A percentile compares a stretch with the other conserved stretches of the same genome.
These are phyloP conservation scores for Xylariaceae sp. DNA, from an alignment of 2,329 filamentous ascomycete species.

Conservation along the genomic window DNA sequence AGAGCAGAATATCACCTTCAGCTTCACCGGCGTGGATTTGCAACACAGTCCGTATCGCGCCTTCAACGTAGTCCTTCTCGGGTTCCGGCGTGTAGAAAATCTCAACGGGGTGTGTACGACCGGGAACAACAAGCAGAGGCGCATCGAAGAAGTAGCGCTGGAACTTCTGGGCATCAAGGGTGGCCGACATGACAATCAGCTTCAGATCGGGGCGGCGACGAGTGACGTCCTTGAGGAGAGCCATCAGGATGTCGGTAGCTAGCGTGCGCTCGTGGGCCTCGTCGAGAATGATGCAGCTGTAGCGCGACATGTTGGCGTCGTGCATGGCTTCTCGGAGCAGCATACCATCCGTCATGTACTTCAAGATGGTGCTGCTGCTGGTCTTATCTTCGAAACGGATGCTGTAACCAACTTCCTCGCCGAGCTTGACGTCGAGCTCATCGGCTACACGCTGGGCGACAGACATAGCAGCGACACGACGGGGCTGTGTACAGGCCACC, in stretches of 20 bases:
- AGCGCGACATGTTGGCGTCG: conserved; percentile 83
- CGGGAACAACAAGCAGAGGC: conserved; percentile 86
- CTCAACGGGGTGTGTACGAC: conserved; percentile 92
- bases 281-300: conserved; percentile 97
- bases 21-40: conserved; percentile 93
- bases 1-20: conserved; percentile 89
- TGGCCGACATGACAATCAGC: conserved; percentile 98
- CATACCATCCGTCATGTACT: conserved; percentile 99
- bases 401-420: conserved; percentile 95
- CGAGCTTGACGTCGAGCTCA: conserved; percentile 89
- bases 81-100: conserved; percentile 98
- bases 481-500: conserved; percentile 94
- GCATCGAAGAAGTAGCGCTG: conserved; percentile 96
- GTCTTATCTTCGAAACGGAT: conserved; percentile 98
- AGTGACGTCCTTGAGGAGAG: conserved; percentile 85
- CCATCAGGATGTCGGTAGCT: conserved; percentile 96
- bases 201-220: conserved; percentile 81
- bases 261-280: conserved; percentile 97
- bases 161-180: conserved; percentile 95
- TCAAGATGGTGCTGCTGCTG: conserved; percentile 79
- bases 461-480: conserved; percentile 97
- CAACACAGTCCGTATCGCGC: conserved; percentile 85
- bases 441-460: conserved; percentile 96
- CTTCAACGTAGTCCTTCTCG: conserved; percentile 94
- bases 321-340: conserved; percentile 94